These are phyloP conservation scores for Daldinia eschscholtzii DNA, from an alignment of 2,329 filamentous ascomycete species.

Conservation along the genomic window DNA sequence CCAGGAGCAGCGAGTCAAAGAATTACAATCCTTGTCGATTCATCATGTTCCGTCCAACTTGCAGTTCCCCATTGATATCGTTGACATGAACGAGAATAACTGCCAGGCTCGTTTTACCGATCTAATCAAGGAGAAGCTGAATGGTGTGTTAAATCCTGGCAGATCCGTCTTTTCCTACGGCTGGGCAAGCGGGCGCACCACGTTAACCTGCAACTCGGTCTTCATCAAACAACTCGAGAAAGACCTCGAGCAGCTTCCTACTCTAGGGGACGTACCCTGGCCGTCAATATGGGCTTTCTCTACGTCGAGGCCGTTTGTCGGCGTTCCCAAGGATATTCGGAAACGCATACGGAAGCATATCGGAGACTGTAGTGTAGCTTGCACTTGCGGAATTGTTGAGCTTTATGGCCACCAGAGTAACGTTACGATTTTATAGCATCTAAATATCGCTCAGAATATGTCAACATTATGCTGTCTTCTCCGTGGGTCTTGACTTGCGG, in stretches of 20 bases:
- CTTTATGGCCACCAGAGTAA: slow-evolving; percentile 42
- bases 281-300: slow-evolving; percentile 52
- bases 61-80: slow-evolving; percentile 69
- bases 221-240: slow-evolving; percentile 75
- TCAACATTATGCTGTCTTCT: slow-evolving; percentile 2
- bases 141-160: slow-evolving; percentile 61
- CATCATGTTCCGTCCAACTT: slow-evolving; percentile 56
- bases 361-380: slow-evolving; percentile 49
- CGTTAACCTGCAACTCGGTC: slow-evolving; percentile 77
- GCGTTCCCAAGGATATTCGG: slow-evolving; percentile 43
- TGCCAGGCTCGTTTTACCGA: slow-evolving; percentile 38
- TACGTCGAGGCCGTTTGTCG: slow-evolving; percentile 51
- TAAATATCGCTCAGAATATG: background rate
- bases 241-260: slow-evolving; percentile 47
- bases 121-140: slow-evolving; percentile 56
- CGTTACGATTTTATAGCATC: slow-evolving; percentile 39
- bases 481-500: slow-evolving; percentile 13
- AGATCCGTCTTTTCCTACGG: slow-evolving; percentile 78
- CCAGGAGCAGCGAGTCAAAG: slow-evolving; percentile 45
- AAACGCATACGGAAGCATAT: slow-evolving; percentile 49
- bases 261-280: slow-evolving; percentile 45
- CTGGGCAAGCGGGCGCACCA: slow-evolving; percentile 73
- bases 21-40: slow-evolving; percentile 55
- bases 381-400: slow-evolving; percentile 49
- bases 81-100: slow-evolving; percentile 60